Evolutionary conservation across 805 yeast species (phyloP), one percentile per base, ranked within the genome.

Genomic region (Teunomyces pallodes): DNA sequence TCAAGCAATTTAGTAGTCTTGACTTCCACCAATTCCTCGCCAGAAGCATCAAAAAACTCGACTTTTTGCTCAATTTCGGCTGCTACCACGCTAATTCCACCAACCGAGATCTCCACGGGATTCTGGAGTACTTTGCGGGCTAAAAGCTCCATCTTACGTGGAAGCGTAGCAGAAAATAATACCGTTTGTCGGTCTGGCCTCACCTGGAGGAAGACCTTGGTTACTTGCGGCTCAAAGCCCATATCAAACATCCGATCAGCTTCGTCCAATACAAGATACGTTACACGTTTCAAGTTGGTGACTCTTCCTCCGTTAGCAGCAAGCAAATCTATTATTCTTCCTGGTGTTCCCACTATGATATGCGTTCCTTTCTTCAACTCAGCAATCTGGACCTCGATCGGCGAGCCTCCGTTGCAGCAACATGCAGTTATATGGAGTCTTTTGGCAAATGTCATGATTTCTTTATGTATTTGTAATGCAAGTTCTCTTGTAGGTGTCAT

Each of bases 161-260:
- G 96, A 56, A 94, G 90, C 0, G 99, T 94, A 0, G 99, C 99
- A 9, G 97, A 90, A 62, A 92, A 94, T 24, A 94, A 67, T 3
- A 91, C 92, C 13, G 94, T 87, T 60, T 92, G 98, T 43, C 86
- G 74, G 61, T 91, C 97, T 0, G 94, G 94, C 43, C 97, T 74
- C 2, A 89, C 76, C 32, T 86, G 86, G 12, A 79, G 74, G 61
- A 90, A 74, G 17, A 94, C 85, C 58, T 89, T 88, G 55, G 80
- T 82, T 3, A 94, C 90, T 61, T 94, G 99, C 0, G 99, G 98
- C 57, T 90, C 98, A 67, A 94, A 94, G 1, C 99, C 99, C 79
- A 94, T 73, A 64, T 94, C 99, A 69, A 92, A 92, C 87, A 94
- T 84, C 53, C 99, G 70, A 66, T 94, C 99, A 1, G 98, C 97